Evolutionary conservation across 2,329 filamentous ascomycete species (phyloP).

Genomic region (Fusarium irregulare): DNA sequence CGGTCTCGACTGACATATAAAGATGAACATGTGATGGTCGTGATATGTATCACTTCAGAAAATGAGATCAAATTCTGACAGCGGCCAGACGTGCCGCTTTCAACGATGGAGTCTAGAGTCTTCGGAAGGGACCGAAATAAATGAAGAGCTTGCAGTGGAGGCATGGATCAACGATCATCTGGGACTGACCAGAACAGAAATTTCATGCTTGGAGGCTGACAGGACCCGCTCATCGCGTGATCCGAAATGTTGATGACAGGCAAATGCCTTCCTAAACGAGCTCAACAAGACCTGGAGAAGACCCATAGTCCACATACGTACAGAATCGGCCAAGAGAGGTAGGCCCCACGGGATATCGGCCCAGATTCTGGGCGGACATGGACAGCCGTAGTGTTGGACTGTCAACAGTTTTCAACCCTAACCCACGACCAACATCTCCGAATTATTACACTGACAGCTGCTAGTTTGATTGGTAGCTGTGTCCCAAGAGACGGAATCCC

Average conservation of each 20-base stretch:
- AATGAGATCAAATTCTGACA: not conserved
- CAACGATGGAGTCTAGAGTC: not conserved
- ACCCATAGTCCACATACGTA: not conserved
- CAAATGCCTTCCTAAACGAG: not conserved
- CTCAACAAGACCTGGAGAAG: not conserved
- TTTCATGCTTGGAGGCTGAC: not conserved
- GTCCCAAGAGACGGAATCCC: constrained; percentile 4
- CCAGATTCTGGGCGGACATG: constrained; percentile 18
- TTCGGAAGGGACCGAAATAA: not conserved
- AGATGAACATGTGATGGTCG: not conserved
- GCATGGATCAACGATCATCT: not conserved
- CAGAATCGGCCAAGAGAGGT: constrained; percentile 4
- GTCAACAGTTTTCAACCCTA: constrained; percentile 24
- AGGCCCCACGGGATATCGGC: constrained; percentile 24
- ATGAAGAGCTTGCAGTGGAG: not conserved
- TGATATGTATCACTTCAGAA: not conserved
- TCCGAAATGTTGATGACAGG: not conserved
- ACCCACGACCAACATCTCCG: constrained; percentile 15
- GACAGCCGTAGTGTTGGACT: constrained; percentile 9
- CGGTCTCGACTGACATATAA: not conserved
- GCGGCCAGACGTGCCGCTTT: not conserved
- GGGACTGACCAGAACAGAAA: not conserved
- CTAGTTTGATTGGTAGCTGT: not conserved
- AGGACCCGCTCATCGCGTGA: not conserved
- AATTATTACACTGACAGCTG: not conserved